Base-by-base conservation (phyloP, 2,329 filamentous ascomycete genomes). In the Fusarium sp. region DNA sequence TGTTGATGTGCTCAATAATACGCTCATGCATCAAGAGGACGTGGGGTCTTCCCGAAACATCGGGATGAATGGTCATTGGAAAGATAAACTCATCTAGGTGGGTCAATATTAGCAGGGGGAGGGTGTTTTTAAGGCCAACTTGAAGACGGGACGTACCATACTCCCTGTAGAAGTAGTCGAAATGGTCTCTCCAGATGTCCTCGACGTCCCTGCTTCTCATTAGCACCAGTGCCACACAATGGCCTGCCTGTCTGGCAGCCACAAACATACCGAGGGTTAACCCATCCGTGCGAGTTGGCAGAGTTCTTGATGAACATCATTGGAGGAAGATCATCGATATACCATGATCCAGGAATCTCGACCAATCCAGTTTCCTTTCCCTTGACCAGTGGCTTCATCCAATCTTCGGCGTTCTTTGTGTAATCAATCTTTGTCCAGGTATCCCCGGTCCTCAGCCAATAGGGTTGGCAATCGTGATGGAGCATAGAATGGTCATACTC, bases 21-120 rank as follows among this genome's bases (percentile, higher is more conserved):
- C 81, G 73, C 82, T 94, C 92, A 76, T 94, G 91, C 92, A 94
- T 94, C 23, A 94, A 83, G 20, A 94, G 77, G 2, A 91, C 93
- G 81, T 95, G 93, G 1, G 93, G 93, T 37, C 92, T 86, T 0
- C 93, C 93, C 9, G 89, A 91, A 0, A 93, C 91, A 78, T 95
- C 93, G 0, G 93, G 93, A 80, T 95, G 93, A 45, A 95, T 92
- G 0, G 92, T 94, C 83, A 95, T 92, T 0, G 93, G 92, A 78
- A 94, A 94, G 66, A 94, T 89, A 76, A 94, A 94, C 76, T 93
- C 91, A 76, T 95, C 70, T 72, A n/a, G 1, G 25, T 10, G n/a
- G 32, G 16, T 11, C 20, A 10, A 37, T 18, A 4, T 37, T 27
- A 58, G 20, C 8, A 37, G 23, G 23, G 20, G 13, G 11, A 16